A percentile compares a stretch with the other conserved stretches of the same genome.
phyloP scores from a whole-genome alignment of 495 filamentous ascomycete genomes.

The Daldinia bambusicola region DNA sequence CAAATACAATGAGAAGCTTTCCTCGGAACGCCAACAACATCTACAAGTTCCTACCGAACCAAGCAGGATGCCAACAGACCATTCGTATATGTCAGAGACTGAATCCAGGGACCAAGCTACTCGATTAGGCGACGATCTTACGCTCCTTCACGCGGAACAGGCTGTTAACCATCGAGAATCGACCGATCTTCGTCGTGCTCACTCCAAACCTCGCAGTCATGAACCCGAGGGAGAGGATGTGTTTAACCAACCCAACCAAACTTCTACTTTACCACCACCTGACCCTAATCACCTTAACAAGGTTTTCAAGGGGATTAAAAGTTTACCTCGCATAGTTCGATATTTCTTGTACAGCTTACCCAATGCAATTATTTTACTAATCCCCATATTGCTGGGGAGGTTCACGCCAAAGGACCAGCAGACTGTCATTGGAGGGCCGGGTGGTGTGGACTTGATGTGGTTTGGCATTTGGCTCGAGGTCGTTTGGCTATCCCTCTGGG shows the following conservation, averaged over 20 bases:
- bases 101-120: constrained; percentile 69
- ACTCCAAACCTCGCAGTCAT: constrained; percentile 50
- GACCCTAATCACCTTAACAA: constrained; percentile 65
- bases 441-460: constrained; percentile 84
- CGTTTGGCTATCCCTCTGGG: constrained; percentile 93
- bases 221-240: constrained; percentile 76
- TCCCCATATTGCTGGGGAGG: constrained; percentile 82
- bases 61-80: constrained; percentile 21
- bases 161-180: constrained; percentile 68
- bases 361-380: constrained; percentile 74
- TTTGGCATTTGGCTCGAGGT: constrained; percentile 96
- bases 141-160: constrained; percentile 83
- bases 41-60: constrained; percentile 35
- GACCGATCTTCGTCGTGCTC: constrained; percentile 49
- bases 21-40: constrained; percentile 33
- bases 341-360: constrained; percentile 91
- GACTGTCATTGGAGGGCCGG: constrained; percentile 68
- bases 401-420: constrained; percentile 61
- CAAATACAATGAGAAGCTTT: constrained; percentile 33
- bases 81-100: constrained; percentile 28
- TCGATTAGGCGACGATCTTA: constrained; percentile 84
- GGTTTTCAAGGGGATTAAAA: constrained; percentile 65
- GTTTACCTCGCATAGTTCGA: constrained; percentile 79
- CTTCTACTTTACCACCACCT: constrained; percentile 54
- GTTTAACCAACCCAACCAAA: constrained; percentile 72